Evolutionary conservation across 2,329 filamentous ascomycete species (phyloP).

Genomic region (Penicillium sp.): DNA sequence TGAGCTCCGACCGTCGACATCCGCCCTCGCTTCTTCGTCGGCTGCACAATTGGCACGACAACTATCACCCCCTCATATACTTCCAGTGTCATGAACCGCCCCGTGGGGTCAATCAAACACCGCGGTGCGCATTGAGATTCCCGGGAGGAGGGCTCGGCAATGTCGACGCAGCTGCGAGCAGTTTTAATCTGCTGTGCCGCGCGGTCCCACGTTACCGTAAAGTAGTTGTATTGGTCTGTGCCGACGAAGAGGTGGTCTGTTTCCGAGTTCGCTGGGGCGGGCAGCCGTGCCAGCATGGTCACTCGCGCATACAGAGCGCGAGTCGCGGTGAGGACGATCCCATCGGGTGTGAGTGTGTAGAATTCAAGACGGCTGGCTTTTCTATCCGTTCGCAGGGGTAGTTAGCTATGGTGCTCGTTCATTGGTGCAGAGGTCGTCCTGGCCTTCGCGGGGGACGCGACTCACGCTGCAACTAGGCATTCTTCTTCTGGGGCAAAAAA

Average conservation of each 20-base stretch:
- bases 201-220: constrained; percentile 79
- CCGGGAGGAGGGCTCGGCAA: constrained; percentile 59
- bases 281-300: constrained; percentile 64
- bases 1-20: constrained; percentile 24
- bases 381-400: constrained; percentile 1
- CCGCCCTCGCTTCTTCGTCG: constrained; percentile 45
- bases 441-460: constrained; percentile 11
- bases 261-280: constrained; percentile 61
- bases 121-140: constrained; percentile 79
- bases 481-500: constrained; percentile 72
- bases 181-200: constrained; percentile 53
- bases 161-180: constrained; percentile 56
- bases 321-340: constrained; percentile 62
- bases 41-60: constrained; percentile 58
- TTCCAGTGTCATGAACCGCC: constrained; percentile 63
- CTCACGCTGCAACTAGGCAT: constrained; percentile 83
- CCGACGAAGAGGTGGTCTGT: constrained; percentile 89
- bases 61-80: constrained; percentile 66
- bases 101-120: constrained; percentile 77
- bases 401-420: constrained; percentile 8
- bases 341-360: constrained; percentile 57
- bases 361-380: constrained; percentile 52
- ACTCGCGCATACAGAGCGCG: constrained; percentile 80
- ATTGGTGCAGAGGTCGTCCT: not conserved
- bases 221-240: constrained; percentile 85